These are phyloP conservation scores for Boletus bicolor DNA, from an alignment of 768 basidiomycete genomes.

Conservation along the genomic window DNA sequence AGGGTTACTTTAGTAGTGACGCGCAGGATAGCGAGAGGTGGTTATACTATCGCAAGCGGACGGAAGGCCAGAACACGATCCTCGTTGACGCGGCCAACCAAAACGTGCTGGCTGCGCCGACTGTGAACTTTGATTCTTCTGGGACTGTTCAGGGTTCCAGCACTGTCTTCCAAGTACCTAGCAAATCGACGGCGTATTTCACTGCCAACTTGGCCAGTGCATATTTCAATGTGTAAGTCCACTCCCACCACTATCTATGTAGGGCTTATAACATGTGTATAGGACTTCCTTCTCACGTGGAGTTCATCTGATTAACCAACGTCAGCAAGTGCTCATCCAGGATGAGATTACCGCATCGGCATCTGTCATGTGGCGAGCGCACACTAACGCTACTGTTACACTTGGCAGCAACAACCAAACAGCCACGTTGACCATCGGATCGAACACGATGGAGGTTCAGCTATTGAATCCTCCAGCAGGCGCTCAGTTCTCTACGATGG, in stretches of 20 bases:
- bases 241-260: neutral
- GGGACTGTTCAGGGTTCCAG: slow-evolving; percentile 81
- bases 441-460: slow-evolving; percentile 59
- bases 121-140: slow-evolving; percentile 46
- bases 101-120: slow-evolving; percentile 65
- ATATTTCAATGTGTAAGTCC: slow-evolving; percentile 67
- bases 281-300: slow-evolving; percentile 81
- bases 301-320: slow-evolving; percentile 74
- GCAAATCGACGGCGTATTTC: slow-evolving; percentile 77
- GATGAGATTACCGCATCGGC: slow-evolving; percentile 75
- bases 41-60: slow-evolving; percentile 94
- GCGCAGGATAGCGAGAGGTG: slow-evolving; percentile 69
- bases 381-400: slow-evolving; percentile 88
- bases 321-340: slow-evolving; percentile 87
- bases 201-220: slow-evolving; percentile 74
- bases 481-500: slow-evolving; percentile 55
- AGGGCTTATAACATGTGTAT: slow-evolving; percentile 15
- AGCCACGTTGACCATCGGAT: slow-evolving; percentile 73
- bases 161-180: slow-evolving; percentile 64
- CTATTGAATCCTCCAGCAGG: slow-evolving; percentile 67
- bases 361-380: slow-evolving; percentile 84
- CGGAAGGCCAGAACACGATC: slow-evolving; percentile 96
- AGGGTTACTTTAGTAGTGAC: slow-evolving; percentile 76
- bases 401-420: slow-evolving; percentile 53
- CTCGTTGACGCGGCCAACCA: slow-evolving; percentile 77